Evolutionary conservation across 805 yeast species (phyloP).

Genomic region (Yamadazyma philogaea): DNA sequence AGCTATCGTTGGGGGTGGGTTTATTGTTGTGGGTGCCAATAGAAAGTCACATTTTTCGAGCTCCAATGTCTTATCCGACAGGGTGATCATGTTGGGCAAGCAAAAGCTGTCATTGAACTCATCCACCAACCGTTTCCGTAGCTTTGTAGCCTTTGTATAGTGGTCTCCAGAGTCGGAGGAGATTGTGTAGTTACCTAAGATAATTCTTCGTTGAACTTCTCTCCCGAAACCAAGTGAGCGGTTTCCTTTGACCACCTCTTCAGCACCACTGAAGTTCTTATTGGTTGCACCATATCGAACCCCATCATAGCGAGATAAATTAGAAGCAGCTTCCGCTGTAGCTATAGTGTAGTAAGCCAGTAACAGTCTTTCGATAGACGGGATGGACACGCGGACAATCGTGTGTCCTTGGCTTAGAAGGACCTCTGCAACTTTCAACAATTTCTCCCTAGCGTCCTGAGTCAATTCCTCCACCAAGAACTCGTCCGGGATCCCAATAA

Average conservation of each 20-base stretch:
- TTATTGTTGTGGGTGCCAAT: constrained; percentile 68
- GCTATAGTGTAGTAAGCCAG: constrained; percentile 86
- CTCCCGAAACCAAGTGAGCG: constrained; percentile 68
- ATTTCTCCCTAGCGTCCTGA: constrained; percentile 40
- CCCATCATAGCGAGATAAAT: constrained; percentile 88
- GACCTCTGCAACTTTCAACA: constrained; percentile 44
- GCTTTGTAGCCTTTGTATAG: constrained; percentile 68
- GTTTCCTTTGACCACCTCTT: constrained; percentile 38
- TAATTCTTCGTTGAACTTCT: constrained; percentile 80
- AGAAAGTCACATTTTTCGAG: constrained; percentile 52
- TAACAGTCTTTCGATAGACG: constrained; percentile 60
- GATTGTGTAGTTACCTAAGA: constrained; percentile 82
- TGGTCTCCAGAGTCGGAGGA: constrained; percentile 75
- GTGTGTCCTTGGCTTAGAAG: constrained; percentile 50
- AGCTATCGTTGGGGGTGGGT: constrained; percentile 50
- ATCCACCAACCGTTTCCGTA: constrained; percentile 56
- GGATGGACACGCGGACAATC: constrained; percentile 64
- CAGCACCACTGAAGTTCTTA: constrained; percentile 10
- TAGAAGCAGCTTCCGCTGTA: constrained; percentile 92
- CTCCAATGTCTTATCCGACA: neutral
- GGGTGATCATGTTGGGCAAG: constrained; percentile 38
- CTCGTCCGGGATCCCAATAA: constrained; percentile 75
- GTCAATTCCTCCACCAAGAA: constrained; percentile 56
- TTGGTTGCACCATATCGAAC: constrained; percentile 71
- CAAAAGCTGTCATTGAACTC: constrained; percentile 68